phyloP scores from a whole-genome alignment of 2,329 filamentous ascomycete species.

The Orbilia quercus region DNA sequence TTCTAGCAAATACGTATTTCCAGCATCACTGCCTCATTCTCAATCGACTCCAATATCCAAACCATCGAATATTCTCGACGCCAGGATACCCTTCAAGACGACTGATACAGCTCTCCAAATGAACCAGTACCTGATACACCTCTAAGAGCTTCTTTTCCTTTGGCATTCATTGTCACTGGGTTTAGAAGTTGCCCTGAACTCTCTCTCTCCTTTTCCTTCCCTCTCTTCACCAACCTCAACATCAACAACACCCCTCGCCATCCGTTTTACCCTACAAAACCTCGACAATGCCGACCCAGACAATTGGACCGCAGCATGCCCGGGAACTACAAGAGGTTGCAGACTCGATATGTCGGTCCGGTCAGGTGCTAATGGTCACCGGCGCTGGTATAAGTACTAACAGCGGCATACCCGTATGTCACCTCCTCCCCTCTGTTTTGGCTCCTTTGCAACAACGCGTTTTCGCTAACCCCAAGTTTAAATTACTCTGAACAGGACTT shows the following conservation, averaged over 20 bases:
- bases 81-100: too few relatives aligned
- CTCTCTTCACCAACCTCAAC: conserved; percentile 11
- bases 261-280: conserved; percentile 1
- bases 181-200: background rate
- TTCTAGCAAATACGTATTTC: background rate
- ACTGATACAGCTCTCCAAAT: conserved; percentile 20
- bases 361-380: conserved; percentile 77
- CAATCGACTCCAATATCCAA: too few relatives aligned
- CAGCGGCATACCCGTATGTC: conserved; percentile 76
- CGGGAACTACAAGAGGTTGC: conserved; percentile 74
- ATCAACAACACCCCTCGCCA: conserved; percentile 11
- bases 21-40: too few relatives aligned
- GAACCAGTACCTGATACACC: background rate
- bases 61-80: conserved; percentile 2
- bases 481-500: conserved; percentile 69
- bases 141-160: conserved; percentile 13
- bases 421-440: background rate
- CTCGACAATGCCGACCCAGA: conserved; percentile 70
- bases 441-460: conserved; percentile 3
- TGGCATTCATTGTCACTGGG: conserved; percentile 31
- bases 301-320: conserved; percentile 68
- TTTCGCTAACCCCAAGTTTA: conserved; percentile 56
- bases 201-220: conserved; percentile 8
- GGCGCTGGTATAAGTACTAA: conserved; percentile 81
- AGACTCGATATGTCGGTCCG: conserved; percentile 72